Percentiles rank a stretch among this genome's conserved stretches.
Evolutionary conservation across 1,284 basidiomycete species (phyloP).

Genomic region (Amylostereum areolatum): DNA sequence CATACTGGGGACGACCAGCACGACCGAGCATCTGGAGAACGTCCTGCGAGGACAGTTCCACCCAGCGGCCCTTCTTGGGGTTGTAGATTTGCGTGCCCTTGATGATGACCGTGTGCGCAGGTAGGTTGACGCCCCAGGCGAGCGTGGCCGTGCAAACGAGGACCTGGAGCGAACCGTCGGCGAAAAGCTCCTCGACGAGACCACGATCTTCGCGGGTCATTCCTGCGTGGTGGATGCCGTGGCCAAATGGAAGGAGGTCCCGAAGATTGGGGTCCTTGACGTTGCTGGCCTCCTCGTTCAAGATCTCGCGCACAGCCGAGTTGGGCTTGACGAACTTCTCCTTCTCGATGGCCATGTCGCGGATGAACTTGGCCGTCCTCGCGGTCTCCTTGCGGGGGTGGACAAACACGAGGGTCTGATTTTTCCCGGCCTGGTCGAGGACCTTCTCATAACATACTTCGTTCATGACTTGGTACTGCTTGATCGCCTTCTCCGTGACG

Average conservation of each 20-base stretch:
- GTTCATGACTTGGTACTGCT: slow-evolving; percentile 96
- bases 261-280: slow-evolving; percentile 83
- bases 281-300: slow-evolving; percentile 80
- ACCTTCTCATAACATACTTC: slow-evolving; percentile 99
- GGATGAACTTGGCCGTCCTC: slow-evolving; percentile 93
- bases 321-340: slow-evolving; percentile 95
- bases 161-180: slow-evolving; percentile 90
- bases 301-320: slow-evolving; percentile 81
- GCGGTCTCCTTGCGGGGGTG: slow-evolving; percentile 98
- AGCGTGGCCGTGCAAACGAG: slow-evolving; percentile 97
- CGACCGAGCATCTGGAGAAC: slow-evolving; percentile 98
- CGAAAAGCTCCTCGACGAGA: slow-evolving; percentile 93
- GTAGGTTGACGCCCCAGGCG: slow-evolving; percentile 99
- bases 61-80: slow-evolving; percentile 97
- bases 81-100: slow-evolving; percentile 99
- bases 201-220: slow-evolving; percentile 94
- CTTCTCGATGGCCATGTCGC: slow-evolving; percentile 94
- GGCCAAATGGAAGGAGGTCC: slow-evolving; percentile 94
- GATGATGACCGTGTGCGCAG: slow-evolving; percentile 98
- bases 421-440: no score
- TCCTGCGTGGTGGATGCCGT: slow-evolving; percentile 98
- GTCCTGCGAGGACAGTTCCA: slow-evolving; percentile 93
- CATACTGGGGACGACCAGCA: slow-evolving; percentile 96
- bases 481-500: slow-evolving; percentile 98
- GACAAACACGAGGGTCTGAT: not conserved